Evolutionary conservation across 1,284 basidiomycete genomes (phyloP), one percentile per base, ranked within the genome.

Genomic region (Apiotrichum gracile): DNA sequence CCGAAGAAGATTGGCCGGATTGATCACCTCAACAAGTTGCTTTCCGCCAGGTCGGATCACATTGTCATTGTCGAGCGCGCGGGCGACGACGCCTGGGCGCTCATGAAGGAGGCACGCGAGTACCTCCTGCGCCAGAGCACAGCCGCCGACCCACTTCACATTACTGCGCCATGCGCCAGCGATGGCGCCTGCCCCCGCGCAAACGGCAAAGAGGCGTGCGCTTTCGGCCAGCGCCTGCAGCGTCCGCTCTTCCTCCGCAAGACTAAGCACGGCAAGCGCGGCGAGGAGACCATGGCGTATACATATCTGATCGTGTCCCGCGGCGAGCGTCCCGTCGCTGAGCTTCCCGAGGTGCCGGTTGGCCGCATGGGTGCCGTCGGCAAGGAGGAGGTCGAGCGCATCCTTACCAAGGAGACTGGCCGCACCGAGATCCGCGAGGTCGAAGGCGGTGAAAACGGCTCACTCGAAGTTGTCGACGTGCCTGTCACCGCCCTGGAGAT

Each of bases 251-350:
- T 94, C 73, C 78, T 91, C 38, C 85, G 91, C 31, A 81, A 79
- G 60, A 97, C 92, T 7, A 94, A 94, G 70, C 89, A 93, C 70
- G 85, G 85, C 16, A 82, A 82, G 29, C 74, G 81, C 34, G 89
- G 88, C 3, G 88, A 94, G 64, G 91, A 94, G 74, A 86, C 91
- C 61, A 82, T 85, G 34, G 83, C 83, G 27, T 97, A 92, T 69
- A 90, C 90, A 19, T 99, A 98, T 69, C 84, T 97, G 37, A 86
- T 93, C 26, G 81, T 99, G 49, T 84, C 84, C 29, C 81, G 91
- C 37, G 94, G 93, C 1, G 58, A 76, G 24, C 80, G 93, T 49
- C 92, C 80, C 0, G 34, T 33, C 8, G 35, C 34, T 8, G 13
- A 31, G 16, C 38, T n/a, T 4, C 8, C 19, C 3, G 44, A 38